phyloP scores from a whole-genome alignment of 805 yeast genomes.

The Wilhelminamyces savonicus region DNA sequence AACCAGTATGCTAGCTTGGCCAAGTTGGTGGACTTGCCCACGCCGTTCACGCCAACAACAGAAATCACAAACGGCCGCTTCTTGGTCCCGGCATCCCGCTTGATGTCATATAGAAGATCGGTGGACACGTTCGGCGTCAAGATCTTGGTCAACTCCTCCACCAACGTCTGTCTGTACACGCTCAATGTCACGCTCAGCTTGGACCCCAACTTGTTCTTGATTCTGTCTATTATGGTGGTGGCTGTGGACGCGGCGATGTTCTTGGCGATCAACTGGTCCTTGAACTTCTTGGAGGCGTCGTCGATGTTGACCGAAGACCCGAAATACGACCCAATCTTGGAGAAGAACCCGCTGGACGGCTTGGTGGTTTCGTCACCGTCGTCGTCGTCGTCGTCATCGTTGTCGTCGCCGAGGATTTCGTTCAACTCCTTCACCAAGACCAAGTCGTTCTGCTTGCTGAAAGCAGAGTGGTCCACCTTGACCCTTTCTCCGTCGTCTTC shows the following conservation, averaged over 20 bases:
- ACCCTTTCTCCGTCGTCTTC: constrained; percentile 1
- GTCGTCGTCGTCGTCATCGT: constrained; percentile 20
- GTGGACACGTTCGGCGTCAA: constrained; percentile 90
- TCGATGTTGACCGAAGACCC: constrained; percentile 44
- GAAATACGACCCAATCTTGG: constrained; percentile 30
- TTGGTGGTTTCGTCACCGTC: constrained; percentile 3
- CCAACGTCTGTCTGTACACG: constrained; percentile 54
- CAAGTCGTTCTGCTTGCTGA: constrained; percentile 30
- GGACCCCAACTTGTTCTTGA: constrained; percentile 60
- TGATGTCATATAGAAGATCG: constrained; percentile 78
- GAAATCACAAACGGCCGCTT: constrained; percentile 85
- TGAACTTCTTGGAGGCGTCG: constrained; percentile 58
- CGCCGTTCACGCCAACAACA: constrained; percentile 97
- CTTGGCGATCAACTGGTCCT: constrained; percentile 73
- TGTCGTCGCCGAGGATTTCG: constrained; percentile 29
- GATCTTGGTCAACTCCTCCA: constrained; percentile 67
- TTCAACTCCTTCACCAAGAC: constrained; percentile 35
- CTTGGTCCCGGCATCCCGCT: constrained; percentile 28
- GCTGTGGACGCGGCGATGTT: constrained; percentile 93
- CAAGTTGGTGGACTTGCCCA: constrained; percentile 92
- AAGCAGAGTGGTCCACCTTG: constrained; percentile 26
- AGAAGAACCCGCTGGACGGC: constrained; percentile 19
- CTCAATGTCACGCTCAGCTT: constrained; percentile 69
- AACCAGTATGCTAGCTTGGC: constrained; percentile 96
- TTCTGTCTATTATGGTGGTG: constrained; percentile 58